These are phyloP conservation scores for Phytomonas francai DNA, from an alignment of 208 protist species.

Conservation along the genomic window DNA sequence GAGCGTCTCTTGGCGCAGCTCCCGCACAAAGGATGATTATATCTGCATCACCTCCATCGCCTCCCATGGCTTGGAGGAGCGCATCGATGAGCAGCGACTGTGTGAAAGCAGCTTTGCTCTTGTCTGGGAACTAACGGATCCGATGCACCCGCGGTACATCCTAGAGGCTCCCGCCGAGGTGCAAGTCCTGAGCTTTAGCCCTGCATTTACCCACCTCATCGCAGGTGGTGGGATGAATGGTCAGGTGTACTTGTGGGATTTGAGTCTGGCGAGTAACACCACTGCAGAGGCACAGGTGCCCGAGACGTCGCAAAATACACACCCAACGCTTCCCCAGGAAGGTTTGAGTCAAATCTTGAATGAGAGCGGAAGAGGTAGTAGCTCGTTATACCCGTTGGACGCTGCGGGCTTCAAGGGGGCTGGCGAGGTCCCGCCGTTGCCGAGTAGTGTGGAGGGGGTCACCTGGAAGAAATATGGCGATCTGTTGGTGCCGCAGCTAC, in stretches of 20 bases:
- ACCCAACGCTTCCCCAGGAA: background rate
- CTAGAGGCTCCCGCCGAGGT: slow-evolving; percentile 85
- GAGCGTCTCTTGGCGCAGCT: slow-evolving; percentile 77
- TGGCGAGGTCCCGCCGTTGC: slow-evolving; percentile 69
- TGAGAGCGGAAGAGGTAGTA: slow-evolving; percentile 1
- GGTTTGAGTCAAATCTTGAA: background rate
- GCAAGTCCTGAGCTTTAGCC: slow-evolving; percentile 84
- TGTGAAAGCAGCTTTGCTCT: slow-evolving; percentile 72
- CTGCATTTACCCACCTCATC: slow-evolving; percentile 65
- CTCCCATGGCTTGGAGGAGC: slow-evolving; percentile 46
- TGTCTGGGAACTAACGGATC: slow-evolving; percentile 88
- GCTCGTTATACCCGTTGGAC: background rate
- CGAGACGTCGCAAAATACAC: background rate
- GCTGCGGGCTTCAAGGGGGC: slow-evolving; percentile 30
- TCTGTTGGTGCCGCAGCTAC: slow-evolving; percentile 70
- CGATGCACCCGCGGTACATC: slow-evolving; percentile 85
- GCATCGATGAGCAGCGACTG: slow-evolving; percentile 57
- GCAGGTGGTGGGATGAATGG: slow-evolving; percentile 85
- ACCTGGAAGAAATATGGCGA: slow-evolving; percentile 71
- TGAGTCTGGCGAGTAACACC: slow-evolving; percentile 39
- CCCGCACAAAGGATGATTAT: slow-evolving; percentile 44
- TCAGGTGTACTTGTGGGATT: slow-evolving; percentile 87
- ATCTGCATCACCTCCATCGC: slow-evolving; percentile 79
- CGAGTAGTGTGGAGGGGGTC: slow-evolving; percentile 54
- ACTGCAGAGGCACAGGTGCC: slow-evolving; percentile 2